Evolutionary conservation across 1,139 yeast species (phyloP).

Genomic region (Candida sp.): DNA sequence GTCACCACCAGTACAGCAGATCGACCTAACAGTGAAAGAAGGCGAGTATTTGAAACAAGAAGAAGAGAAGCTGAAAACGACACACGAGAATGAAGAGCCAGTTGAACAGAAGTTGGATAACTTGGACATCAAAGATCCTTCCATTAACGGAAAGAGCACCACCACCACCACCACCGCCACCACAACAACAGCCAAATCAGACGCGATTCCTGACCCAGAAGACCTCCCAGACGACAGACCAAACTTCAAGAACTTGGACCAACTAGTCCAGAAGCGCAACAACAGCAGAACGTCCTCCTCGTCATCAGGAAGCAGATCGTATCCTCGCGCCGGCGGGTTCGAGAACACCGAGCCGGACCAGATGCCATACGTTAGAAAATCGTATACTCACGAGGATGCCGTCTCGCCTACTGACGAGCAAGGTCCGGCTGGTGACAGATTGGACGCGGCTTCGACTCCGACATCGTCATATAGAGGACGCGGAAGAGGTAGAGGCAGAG

Average conservation of each 20-base stretch:
- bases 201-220: neutral
- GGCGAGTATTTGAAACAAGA: constrained; percentile 11
- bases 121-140: constrained; percentile 8
- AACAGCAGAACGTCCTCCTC: constrained; percentile 3
- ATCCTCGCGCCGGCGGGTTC: neutral
- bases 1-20: constrained; percentile 16
- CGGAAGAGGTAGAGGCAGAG: constrained; percentile 9
- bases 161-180: no score
- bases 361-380: no score
- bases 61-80: constrained; percentile 3
- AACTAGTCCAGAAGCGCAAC: constrained; percentile 22
- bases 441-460: neutral
- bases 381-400: no score
- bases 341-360: neutral
- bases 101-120: constrained; percentile 8
- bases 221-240: constrained; percentile 21
- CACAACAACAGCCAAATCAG: neutral
- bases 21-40: constrained; percentile 15
- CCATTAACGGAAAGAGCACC: constrained; percentile 3
- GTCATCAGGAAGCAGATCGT: neutral
- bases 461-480: constrained; percentile 1
- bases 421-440: neutral
- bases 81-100: neutral
- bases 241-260: constrained; percentile 36
- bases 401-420: no score